These are phyloP conservation scores for Phytophthora quininea DNA, from an alignment of 352 stramenopile species.

Conservation along the genomic window DNA sequence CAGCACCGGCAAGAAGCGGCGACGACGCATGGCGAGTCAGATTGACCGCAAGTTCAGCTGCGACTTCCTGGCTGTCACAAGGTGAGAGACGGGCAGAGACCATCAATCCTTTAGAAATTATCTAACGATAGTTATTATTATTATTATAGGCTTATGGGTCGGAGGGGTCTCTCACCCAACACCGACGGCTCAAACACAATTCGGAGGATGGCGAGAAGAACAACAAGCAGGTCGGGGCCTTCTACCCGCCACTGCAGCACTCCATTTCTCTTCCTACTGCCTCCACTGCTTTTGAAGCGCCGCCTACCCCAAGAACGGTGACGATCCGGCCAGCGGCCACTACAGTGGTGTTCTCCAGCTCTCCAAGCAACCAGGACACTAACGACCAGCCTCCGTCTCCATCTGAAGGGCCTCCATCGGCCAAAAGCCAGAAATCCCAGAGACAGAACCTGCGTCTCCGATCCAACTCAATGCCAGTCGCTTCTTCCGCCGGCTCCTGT, in stretches of 20 bases:
- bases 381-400: slow-evolving; percentile 1
- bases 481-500: slow-evolving; percentile 18
- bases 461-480: slow-evolving; percentile 82
- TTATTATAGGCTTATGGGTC: slow-evolving; percentile 71
- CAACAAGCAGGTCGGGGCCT: slow-evolving; percentile 45
- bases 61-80: slow-evolving; percentile 66
- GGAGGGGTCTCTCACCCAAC: slow-evolving; percentile 79
- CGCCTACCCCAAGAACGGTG: slow-evolving; percentile 37
- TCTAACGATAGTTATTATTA: slow-evolving; percentile 3
- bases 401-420: slow-evolving; percentile 20
- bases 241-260: slow-evolving; percentile 59
- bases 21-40: slow-evolving; percentile 71
- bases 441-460: slow-evolving; percentile 55
- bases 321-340: slow-evolving; percentile 64
- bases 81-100: no score
- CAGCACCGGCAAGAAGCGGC: slow-evolving; percentile 72
- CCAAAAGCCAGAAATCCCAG: slow-evolving; percentile 37
- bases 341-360: slow-evolving; percentile 26
- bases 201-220: slow-evolving; percentile 30
- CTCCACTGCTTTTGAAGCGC: neutral
- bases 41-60: slow-evolving; percentile 86
- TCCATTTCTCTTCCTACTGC: slow-evolving; percentile 5
- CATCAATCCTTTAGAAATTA: no score
- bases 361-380: slow-evolving; percentile 13
- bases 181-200: slow-evolving; percentile 78